Conservation (phyloP, 192 early-diverging fungal species). For the Spinellus fusiger region DNA sequence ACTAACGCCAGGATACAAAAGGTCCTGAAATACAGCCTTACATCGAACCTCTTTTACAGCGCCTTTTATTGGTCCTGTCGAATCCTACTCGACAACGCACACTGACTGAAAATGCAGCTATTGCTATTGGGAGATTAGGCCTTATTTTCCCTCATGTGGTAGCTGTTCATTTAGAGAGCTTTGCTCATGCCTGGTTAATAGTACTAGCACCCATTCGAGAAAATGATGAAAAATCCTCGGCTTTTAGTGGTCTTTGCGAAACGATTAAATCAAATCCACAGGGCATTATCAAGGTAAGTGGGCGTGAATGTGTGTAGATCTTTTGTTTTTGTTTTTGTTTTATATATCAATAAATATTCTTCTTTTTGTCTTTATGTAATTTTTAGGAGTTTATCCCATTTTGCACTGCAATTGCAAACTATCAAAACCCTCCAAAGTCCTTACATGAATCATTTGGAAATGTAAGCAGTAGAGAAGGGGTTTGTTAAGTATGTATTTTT, state of each 20-base stretch:
- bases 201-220: conserved; percentile 79
- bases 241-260: conserved; percentile 89
- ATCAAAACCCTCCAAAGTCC: conserved; percentile 58
- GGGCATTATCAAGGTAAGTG: conserved; percentile 57
- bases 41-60: conserved; percentile 72
- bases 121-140: conserved; percentile 93
- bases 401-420: conserved; percentile 77
- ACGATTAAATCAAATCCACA: conserved; percentile 90
- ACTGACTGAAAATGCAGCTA: conserved; percentile 90
- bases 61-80: conserved; percentile 76
- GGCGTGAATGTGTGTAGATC: background rate
- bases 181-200: conserved; percentile 81
- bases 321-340: background rate
- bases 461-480: conserved; percentile 30
- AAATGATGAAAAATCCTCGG: conserved; percentile 93
- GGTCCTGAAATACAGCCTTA: conserved; percentile 77
- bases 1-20: no score
- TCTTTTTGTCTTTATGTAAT: background rate
- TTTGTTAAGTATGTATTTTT: background rate
- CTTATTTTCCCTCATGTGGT: conserved; percentile 74
- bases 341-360: background rate
- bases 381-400: conserved; percentile 61
- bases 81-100: conserved; percentile 58
- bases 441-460: conserved; percentile 60
- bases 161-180: conserved; percentile 78